Conservation (phyloP, 1,284 basidiomycete genomes). For the Marasmius fiardii region DNA sequence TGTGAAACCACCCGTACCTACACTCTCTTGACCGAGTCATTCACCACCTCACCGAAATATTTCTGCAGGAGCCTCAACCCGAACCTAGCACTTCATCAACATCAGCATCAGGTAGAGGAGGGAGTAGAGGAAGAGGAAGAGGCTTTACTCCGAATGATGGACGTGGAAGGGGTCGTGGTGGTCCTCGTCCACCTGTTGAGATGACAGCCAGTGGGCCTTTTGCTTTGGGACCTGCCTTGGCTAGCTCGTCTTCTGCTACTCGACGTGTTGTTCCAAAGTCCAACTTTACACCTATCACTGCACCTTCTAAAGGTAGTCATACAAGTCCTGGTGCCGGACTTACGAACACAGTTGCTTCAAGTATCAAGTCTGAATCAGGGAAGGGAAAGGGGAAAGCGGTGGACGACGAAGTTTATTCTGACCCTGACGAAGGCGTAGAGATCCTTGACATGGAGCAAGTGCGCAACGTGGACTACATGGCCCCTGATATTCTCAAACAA, state of each 20-base stretch:
- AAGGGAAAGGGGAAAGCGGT: slow-evolving; percentile 27
- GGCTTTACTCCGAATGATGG: slow-evolving; percentile 29
- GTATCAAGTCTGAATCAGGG: slow-evolving; percentile 28
- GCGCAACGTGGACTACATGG: slow-evolving; percentile 81
- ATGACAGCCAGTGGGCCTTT: slow-evolving; percentile 86
- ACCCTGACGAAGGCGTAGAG: slow-evolving; percentile 83
- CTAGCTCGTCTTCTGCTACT: slow-evolving; percentile 43
- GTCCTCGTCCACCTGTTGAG: slow-evolving; percentile 50
- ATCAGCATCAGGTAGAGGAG: slow-evolving; percentile 37
- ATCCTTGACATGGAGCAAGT: slow-evolving; percentile 88
- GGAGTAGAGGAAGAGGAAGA: slow-evolving; percentile 41
- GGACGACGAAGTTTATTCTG: slow-evolving; percentile 69
- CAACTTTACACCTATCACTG: slow-evolving; percentile 42
- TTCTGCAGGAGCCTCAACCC: slow-evolving; percentile 50
- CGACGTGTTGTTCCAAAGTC: slow-evolving; percentile 50
- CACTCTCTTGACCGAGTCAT: slow-evolving; percentile 3
- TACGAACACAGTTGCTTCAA: slow-evolving; percentile 36
- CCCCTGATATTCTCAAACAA: slow-evolving; percentile 74
- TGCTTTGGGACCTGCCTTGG: slow-evolving; percentile 75
- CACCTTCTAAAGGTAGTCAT: slow-evolving; percentile 34
- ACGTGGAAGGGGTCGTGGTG: slow-evolving; percentile 45
- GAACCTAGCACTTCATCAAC: slow-evolving; percentile 28
- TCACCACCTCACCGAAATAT: slow-evolving; percentile 13
- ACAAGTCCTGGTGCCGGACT: slow-evolving; percentile 47
- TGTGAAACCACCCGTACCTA: slow-evolving; percentile 39